Evolutionary conservation across 768 basidiomycete species (phyloP).

Genomic region (Clitopilus passeckerianus): DNA sequence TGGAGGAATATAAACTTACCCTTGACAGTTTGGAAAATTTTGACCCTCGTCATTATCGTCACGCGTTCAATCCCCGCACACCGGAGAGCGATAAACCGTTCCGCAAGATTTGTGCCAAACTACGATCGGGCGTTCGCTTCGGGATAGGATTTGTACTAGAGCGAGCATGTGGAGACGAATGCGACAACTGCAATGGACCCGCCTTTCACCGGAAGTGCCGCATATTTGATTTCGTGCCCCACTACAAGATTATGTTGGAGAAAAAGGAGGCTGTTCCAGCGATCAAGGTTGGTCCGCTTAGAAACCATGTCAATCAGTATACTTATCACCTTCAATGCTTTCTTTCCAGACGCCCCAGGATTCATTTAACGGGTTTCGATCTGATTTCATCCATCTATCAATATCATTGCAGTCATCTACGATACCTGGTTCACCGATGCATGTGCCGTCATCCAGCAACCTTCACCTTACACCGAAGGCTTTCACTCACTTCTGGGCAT

Average conservation of each 20-base stretch:
- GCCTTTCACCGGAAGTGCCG: conserved; percentile 78
- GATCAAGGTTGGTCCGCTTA: conserved; percentile 35
- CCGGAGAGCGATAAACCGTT: conserved; percentile 25
- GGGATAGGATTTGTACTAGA: conserved; percentile 83
- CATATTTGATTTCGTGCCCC: conserved; percentile 73
- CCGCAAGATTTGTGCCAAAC: conserved; percentile 77
- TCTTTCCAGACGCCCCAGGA: conserved; percentile 47
- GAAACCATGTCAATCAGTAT: background rate
- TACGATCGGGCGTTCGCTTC: conserved; percentile 80
- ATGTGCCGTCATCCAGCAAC: conserved; percentile 45
- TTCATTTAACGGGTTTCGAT: conserved; percentile 85
- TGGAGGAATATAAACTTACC: background rate
- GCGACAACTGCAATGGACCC: conserved; percentile 52
- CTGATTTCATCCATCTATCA: conserved; percentile 91
- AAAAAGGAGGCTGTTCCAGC: conserved; percentile 36
- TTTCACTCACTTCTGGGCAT: conserved; percentile 88
- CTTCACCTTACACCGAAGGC: conserved; percentile 82
- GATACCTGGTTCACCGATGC: conserved; percentile 19
- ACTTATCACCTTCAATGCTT: too few species aligned
- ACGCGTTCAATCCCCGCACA: conserved; percentile 9
- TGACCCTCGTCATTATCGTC: conserved; percentile 12
- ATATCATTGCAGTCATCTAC: conserved; percentile 74
- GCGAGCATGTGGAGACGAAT: conserved; percentile 72
- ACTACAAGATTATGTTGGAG: conserved; percentile 68
- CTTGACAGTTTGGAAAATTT: conserved; percentile 15